A percentile compares a stretch with the other conserved stretches of the same genome.
phyloP scores from a whole-genome alignment of 805 yeast species.

The Pichia californica region DNA sequence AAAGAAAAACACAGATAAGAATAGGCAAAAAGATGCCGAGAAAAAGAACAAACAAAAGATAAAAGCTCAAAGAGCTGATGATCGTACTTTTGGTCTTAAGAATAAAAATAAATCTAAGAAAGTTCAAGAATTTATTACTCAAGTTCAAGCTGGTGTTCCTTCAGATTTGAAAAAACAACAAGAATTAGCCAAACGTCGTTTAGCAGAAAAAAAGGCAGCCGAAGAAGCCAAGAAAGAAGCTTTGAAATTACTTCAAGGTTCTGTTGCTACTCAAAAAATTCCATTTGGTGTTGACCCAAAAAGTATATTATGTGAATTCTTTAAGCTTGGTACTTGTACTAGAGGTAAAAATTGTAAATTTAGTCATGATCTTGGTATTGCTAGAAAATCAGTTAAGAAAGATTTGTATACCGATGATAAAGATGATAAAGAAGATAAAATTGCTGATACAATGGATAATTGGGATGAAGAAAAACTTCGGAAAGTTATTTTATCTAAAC shows the following conservation, averaged over 20 bases:
- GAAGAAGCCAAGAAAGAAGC: constrained; percentile 89
- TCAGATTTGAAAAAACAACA: constrained; percentile 37
- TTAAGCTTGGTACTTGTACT: constrained; percentile 78
- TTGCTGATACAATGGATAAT: constrained; percentile 83
- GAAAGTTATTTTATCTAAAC: constrained; percentile 80
- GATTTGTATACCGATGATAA: constrained; percentile 91
- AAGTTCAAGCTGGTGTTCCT: constrained; percentile 58
- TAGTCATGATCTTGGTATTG: constrained; percentile 81
- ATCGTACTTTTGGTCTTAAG: constrained; percentile 92
- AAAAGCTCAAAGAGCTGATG: constrained; percentile 58
- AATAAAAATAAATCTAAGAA: constrained; percentile 92
- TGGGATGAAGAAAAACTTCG: constrained; percentile 97
- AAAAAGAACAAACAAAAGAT: constrained; percentile 59
- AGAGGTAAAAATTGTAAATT: constrained; percentile 86
- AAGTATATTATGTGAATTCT: constrained; percentile 82
- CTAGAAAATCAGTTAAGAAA: constrained; percentile 82
- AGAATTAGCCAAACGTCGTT: constrained; percentile 55
- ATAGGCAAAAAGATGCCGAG: constrained; percentile 43
- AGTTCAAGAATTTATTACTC: constrained; percentile 68
- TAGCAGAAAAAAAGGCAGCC: constrained; percentile 85
- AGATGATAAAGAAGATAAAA: constrained; percentile 43
- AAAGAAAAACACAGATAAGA: constrained; percentile 49
- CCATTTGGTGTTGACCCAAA: constrained; percentile 98
- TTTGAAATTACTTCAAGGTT: constrained; percentile 61
- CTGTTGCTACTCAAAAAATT: constrained; percentile 70